Evolutionary conservation across 116 monocot species (phyloP).

Genomic region (Cymodocea nodosa): DNA sequence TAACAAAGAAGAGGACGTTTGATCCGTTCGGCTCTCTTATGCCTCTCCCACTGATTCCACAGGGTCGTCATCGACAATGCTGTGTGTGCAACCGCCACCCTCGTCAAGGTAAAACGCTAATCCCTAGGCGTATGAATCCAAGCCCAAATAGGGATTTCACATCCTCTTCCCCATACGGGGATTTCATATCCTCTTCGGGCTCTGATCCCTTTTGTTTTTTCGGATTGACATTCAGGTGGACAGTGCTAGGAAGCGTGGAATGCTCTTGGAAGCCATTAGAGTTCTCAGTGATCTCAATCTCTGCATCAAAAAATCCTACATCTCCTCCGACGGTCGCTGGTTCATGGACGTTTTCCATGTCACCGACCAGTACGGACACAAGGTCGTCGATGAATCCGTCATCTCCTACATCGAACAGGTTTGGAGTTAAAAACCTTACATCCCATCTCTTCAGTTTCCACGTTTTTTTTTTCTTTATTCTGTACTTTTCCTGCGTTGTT

Average conservation of each 20-base stretch:
- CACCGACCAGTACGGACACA: slow-evolving; percentile 46
- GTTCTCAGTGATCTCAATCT: slow-evolving; percentile 56
- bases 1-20: neutral
- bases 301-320: slow-evolving; percentile 59
- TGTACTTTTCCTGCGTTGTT: no score
- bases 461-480: neutral
- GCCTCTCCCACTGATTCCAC: neutral
- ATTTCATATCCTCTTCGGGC: neutral
- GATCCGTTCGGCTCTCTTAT: neutral
- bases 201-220: neutral
- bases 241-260: slow-evolving; percentile 49
- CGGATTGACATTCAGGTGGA: slow-evolving; percentile 21
- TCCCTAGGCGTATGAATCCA: neutral
- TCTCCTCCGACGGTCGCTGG: slow-evolving; percentile 82
- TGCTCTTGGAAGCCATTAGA: slow-evolving; percentile 56
- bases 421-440: neutral
- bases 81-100: slow-evolving; percentile 45
- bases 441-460: neutral
- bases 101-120: slow-evolving; percentile 28
- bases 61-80: slow-evolving; percentile 86
- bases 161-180: no score
- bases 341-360: slow-evolving; percentile 93
- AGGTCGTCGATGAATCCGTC: slow-evolving; percentile 38
- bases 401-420: slow-evolving; percentile 42
- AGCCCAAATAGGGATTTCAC: neutral